Percentiles rank a stretch among this genome's conserved stretches.
phyloP scores from a whole-genome alignment of 768 basidiomycete genomes.

The Rhodotorula paludigena region DNA sequence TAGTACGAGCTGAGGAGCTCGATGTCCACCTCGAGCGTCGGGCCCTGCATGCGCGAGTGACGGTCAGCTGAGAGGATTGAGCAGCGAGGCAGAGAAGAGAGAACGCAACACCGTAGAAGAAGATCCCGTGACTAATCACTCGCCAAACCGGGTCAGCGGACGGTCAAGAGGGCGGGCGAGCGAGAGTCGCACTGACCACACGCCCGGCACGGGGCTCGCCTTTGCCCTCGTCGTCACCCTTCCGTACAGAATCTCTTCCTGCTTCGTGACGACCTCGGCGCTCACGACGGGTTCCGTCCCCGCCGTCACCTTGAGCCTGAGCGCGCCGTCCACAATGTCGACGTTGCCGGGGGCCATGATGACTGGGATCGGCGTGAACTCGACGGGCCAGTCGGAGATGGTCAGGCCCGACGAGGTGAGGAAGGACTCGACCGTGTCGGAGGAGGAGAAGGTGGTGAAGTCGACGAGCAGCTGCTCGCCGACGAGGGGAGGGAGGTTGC shows the following conservation, averaged over 20 bases:
- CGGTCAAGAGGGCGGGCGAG: background rate
- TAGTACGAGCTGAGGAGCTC: constrained; percentile 14
- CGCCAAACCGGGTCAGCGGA: too few species aligned
- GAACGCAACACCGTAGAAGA: constrained; percentile 12
- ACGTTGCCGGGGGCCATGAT: constrained; percentile 1
- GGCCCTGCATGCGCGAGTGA: background rate
- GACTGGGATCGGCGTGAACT: background rate
- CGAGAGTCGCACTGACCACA: background rate
- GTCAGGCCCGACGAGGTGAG: background rate
- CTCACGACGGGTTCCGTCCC: constrained; percentile 14
- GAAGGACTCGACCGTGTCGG: background rate
- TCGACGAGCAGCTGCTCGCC: constrained; percentile 8
- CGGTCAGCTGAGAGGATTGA: background rate
- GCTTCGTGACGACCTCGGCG: background rate
- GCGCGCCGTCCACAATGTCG: constrained; percentile 10
- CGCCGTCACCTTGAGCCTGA: constrained; percentile 4
- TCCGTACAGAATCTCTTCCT: background rate
- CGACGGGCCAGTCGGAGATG: background rate
- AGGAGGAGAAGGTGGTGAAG: background rate
- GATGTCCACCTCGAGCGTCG: constrained; percentile 17
- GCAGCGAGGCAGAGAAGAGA: background rate
- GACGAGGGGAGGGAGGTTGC: background rate
- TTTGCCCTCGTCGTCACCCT: constrained; percentile 19
- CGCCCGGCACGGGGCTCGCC: constrained; percentile 10
- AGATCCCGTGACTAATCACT: constrained; percentile 1